Evolutionary conservation across 345 rosid genomes (phyloP), one percentile per base, ranked within the genome.

Genomic region (Sonneratia alba): DNA sequence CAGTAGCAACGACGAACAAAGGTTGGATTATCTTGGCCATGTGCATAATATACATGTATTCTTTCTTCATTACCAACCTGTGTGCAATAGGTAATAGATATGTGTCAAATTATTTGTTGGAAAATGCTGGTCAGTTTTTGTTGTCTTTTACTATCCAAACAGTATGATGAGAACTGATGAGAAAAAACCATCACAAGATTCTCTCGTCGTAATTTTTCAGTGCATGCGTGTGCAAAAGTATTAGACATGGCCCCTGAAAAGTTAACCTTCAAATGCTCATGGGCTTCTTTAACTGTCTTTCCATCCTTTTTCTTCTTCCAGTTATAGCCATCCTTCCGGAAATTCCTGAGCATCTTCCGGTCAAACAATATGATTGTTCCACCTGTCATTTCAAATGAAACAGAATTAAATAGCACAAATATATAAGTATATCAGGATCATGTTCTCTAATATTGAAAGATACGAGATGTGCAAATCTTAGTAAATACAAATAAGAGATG

Each of bases 241-340:
- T 57, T 63, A 9, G 37, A 24, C 36, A 18, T 71, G 74, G 3
- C 65, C 65, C 32, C 12, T 61, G 36, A 72, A 42, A 75, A 36
- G 45, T 89, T 79, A 75, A 92, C 99, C 85, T 95, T 95, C 72
- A 95, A 82, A 83, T 90, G 98, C 85, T 92, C 99, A 57, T 95
- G 99, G 79, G 99, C 99, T 81, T 95, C 99, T 83, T 95, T 95
- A 67, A 92, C 85, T 1, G 99, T 95, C 90, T 89, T 90, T 73
- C 99, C 99, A 73, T 95, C 99, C 42, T 89, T 90, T 78, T 95
- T 95, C 94, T 95, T 95, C 85, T 95, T 95, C 99, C 99, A 95
- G 78, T 87, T 95, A 81, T 92, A 96, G 74, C 99, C 98, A 82
- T 95, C 99, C 74, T 88, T 92, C 71, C 99, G 85, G 79, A 95